Conservation (phyloP, 2,329 filamentous ascomycete genomes). For the Verticillium tricorpus region DNA sequence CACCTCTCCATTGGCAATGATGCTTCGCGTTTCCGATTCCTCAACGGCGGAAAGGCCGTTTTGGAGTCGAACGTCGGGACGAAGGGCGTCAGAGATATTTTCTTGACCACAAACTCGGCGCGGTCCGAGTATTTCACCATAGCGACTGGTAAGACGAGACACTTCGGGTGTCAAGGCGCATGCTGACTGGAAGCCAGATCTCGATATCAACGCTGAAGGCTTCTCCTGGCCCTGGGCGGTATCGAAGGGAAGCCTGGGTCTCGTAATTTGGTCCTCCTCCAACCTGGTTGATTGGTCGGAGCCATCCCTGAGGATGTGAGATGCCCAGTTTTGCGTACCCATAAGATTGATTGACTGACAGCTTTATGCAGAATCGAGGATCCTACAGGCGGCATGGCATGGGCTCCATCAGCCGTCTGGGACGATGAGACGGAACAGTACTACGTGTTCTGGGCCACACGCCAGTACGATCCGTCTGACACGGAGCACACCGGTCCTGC, state of each 20-base stretch:
- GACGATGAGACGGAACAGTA: constrained; percentile 31
- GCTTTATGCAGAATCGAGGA: constrained; percentile 21
- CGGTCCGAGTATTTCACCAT: constrained; percentile 29
- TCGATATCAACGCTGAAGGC: constrained; percentile 27
- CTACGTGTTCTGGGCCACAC: constrained; percentile 43
- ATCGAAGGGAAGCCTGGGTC: constrained; percentile 26
- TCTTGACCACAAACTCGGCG: constrained; percentile 25
- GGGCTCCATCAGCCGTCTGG: constrained; percentile 32
- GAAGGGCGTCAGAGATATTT: constrained; percentile 28
- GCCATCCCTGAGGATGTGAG: constrained; percentile 16
- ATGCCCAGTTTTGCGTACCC: background rate
- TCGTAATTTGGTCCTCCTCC: constrained; percentile 31
- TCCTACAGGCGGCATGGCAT: constrained; percentile 29
- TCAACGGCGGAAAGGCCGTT: constrained; percentile 26
- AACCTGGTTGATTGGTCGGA: constrained; percentile 29
- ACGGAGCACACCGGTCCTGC: constrained; percentile 37
- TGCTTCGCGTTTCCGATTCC: constrained; percentile 23
- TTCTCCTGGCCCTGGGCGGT: constrained; percentile 31
- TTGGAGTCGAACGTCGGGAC: constrained; percentile 27
- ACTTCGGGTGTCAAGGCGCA: background rate
- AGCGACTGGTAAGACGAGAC: constrained; percentile 23
- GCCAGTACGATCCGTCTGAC: constrained; percentile 38
- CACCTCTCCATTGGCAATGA: constrained; percentile 27
- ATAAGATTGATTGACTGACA: background rate
- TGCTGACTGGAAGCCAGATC: constrained; percentile 16